Conservation (phyloP, 1,284 basidiomycete species). For the Ganoderma boninense region DNA sequence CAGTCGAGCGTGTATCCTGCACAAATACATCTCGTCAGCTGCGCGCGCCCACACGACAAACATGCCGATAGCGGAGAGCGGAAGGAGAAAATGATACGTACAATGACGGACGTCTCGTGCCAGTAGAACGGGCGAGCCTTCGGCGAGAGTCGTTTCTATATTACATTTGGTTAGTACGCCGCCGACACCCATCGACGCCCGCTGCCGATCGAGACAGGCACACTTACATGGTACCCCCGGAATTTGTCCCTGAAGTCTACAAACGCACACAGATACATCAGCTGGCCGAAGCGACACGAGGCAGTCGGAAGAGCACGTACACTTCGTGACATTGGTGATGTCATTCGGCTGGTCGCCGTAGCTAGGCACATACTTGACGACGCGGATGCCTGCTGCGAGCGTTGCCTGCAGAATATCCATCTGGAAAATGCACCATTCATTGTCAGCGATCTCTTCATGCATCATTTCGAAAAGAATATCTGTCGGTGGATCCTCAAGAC, state of each 20-base stretch:
- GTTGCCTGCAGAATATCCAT: conserved; percentile 69
- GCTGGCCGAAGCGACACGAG: background rate
- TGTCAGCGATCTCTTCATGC: background rate
- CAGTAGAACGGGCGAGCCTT: conserved; percentile 42
- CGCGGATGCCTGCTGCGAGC: conserved; percentile 64
- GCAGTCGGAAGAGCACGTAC: conserved; percentile 29
- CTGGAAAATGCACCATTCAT: conserved; percentile 35
- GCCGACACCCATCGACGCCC: conserved; percentile 4
- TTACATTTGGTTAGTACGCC: conserved; percentile 7
- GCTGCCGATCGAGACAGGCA: conserved; percentile 4
- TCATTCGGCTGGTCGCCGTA: conserved; percentile 73
- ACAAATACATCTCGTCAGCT: background rate
- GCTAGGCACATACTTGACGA: conserved; percentile 67
- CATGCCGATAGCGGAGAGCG: background rate
- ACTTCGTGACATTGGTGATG: conserved; percentile 42
- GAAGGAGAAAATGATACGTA: conserved; percentile 26
- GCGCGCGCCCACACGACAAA: conserved; percentile 24
- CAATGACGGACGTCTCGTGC: conserved; percentile 45
- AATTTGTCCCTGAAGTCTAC: conserved; percentile 45
- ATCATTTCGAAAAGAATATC: background rate
- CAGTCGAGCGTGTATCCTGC: conserved; percentile 44
- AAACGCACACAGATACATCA: conserved; percentile 6
- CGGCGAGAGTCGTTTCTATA: conserved; percentile 42
- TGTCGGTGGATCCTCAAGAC: background rate
- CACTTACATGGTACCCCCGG: conserved; percentile 43